Conservation (phyloP, 1,284 basidiomycete species). For the Phaffia rhodozyma region DNA sequence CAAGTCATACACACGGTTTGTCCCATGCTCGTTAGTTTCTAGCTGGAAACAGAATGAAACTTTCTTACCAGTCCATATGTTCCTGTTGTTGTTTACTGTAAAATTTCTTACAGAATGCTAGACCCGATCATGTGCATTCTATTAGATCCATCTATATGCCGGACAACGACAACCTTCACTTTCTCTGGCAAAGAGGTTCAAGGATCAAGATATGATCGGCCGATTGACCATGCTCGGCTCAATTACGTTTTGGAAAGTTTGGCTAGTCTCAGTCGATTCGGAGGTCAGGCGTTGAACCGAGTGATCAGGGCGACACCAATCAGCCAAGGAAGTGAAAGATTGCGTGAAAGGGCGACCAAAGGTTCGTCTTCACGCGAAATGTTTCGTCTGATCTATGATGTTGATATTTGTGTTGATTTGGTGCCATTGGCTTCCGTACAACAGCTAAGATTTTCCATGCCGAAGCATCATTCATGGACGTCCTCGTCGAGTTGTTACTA, state of each 20-base stretch:
- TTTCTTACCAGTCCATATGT: not conserved
- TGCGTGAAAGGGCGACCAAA: constrained; percentile 48
- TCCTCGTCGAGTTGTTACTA: constrained; percentile 54
- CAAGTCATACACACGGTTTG: constrained; percentile 75
- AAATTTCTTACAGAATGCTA: constrained; percentile 46
- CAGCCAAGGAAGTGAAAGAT: constrained; percentile 11
- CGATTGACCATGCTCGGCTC: constrained; percentile 63
- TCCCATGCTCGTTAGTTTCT: not conserved
- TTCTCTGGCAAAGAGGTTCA: constrained; percentile 54
- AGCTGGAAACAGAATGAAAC: constrained; percentile 1
- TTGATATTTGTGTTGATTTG: too few species aligned
- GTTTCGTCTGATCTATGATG: not conserved
- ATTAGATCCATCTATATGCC: constrained; percentile 53
- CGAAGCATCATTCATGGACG: constrained; percentile 59
- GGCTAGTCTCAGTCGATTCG: constrained; percentile 65
- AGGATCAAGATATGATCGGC: constrained; percentile 53
- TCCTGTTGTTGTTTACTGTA: not conserved
- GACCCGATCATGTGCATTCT: constrained; percentile 76
- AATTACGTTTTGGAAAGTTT: constrained; percentile 50
- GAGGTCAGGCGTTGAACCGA: constrained; percentile 73
- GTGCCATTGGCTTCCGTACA: not conserved
- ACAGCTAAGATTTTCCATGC: constrained; percentile 44
- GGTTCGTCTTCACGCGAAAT: constrained; percentile 37
- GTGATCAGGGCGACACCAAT: constrained; percentile 50
- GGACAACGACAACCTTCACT: constrained; percentile 42